Evolutionary conservation across 2,329 filamentous ascomycete genomes (phyloP).

Genomic region (Cladosporium colombiae): DNA sequence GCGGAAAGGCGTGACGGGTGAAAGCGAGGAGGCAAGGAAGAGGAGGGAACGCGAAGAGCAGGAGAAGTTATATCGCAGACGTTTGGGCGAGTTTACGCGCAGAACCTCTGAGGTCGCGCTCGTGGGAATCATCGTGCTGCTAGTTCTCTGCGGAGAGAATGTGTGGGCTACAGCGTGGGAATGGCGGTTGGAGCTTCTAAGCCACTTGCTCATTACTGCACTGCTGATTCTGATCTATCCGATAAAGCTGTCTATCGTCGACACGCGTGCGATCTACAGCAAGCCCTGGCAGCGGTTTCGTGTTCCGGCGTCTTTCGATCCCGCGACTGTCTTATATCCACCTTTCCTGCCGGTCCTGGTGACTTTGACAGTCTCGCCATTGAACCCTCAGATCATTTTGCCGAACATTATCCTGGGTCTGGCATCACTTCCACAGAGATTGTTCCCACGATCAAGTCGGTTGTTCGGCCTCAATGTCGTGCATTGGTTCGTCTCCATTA

Average conservation of each 20-base stretch:
- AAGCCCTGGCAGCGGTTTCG: slow-evolving; percentile 51
- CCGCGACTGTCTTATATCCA: slow-evolving; percentile 87
- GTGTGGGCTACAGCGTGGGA: slow-evolving; percentile 33
- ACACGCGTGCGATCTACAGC: slow-evolving; percentile 31
- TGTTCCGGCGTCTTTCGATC: slow-evolving; percentile 80
- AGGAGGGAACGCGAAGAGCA: slow-evolving; percentile 47
- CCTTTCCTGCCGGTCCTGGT: slow-evolving; percentile 73
- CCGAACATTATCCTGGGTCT: slow-evolving; percentile 82
- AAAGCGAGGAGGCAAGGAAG: slow-evolving; percentile 30
- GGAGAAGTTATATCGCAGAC: slow-evolving; percentile 72
- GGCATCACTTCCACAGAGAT: slow-evolving; percentile 69
- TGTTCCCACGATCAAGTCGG: slow-evolving; percentile 66
- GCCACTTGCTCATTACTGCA: slow-evolving; percentile 38
- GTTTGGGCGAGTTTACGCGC: slow-evolving; percentile 86
- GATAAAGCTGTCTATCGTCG: slow-evolving; percentile 38
- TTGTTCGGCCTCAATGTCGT: slow-evolving; percentile 61
- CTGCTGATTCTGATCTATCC: slow-evolving; percentile 36
- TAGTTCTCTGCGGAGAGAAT: slow-evolving; percentile 45
- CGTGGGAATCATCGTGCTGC: slow-evolving; percentile 53
- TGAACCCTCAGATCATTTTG: slow-evolving; percentile 63
- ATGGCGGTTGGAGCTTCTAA: slow-evolving; percentile 42
- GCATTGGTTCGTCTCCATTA: slow-evolving; percentile 78
- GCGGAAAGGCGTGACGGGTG: slow-evolving; percentile 27
- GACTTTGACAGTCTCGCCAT: slow-evolving; percentile 69
- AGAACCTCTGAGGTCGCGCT: slow-evolving; percentile 57